A percentile compares a stretch with the other conserved stretches of the same genome.
These are phyloP conservation scores for Actinidia arguta DNA, from an alignment of 179 eudicot genomes.

Conservation along the genomic window DNA sequence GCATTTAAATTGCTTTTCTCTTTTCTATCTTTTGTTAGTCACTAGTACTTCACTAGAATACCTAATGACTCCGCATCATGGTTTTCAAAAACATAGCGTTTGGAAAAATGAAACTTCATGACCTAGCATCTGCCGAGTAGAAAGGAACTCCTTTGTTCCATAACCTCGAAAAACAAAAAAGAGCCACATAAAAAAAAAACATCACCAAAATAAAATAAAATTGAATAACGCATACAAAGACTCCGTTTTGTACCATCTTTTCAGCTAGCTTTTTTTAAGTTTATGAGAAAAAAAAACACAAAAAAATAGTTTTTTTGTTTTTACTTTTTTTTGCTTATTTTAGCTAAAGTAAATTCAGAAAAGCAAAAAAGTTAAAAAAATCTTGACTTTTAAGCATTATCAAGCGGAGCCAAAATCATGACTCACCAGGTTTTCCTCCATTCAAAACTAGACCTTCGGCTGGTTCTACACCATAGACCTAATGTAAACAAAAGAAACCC, in stretches of 20 bases:
- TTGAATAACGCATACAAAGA: not conserved
- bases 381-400: too few relatives aligned
- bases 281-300: too few relatives aligned
- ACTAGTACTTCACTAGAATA: not conserved
- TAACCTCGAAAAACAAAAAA: not conserved
- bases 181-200: not conserved
- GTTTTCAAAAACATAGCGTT: not conserved
- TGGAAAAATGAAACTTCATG: not conserved
- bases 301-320: too few relatives aligned
- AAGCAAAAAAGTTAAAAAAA: too few relatives aligned
- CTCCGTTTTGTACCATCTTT: too few relatives aligned
- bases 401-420: too few relatives aligned
- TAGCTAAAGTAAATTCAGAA: too few relatives aligned
- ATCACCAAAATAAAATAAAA: not conserved
- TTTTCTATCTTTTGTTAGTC: not conserved
- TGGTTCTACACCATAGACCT: constrained; percentile 56
- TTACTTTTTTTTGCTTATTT: too few relatives aligned
- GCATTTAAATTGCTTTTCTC: not conserved
- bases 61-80: not conserved
- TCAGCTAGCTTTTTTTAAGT: too few relatives aligned
- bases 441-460: constrained; percentile 44
- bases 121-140: not conserved
- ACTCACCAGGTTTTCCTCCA: constrained; percentile 52
- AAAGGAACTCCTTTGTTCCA: not conserved
- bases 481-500: not conserved